Evolutionary conservation across 2,329 filamentous ascomycete species (phyloP).

Genomic region (Alternaria brassicicola): DNA sequence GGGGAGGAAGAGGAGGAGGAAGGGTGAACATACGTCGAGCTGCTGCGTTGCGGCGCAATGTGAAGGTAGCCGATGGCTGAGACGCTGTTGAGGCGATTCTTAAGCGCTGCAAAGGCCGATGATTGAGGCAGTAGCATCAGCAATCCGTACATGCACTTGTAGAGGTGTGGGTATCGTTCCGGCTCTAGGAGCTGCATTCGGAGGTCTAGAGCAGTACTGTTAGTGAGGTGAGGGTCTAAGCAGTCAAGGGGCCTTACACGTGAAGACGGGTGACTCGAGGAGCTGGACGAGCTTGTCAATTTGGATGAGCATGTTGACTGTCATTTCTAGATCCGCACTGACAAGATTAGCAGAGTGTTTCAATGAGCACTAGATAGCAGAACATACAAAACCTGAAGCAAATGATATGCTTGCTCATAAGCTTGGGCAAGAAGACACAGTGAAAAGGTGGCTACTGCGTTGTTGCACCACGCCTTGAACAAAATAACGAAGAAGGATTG

Average conservation of each 20-base stretch:
- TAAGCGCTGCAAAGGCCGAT: constrained; percentile 92
- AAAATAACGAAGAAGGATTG: constrained; percentile 94
- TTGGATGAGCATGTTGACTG: constrained; percentile 96
- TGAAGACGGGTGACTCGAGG: constrained; percentile 96
- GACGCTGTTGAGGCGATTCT: constrained; percentile 95
- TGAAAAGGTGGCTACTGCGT: constrained; percentile 96
- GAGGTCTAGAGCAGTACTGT: constrained; percentile 65
- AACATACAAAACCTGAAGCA: constrained; percentile 89
- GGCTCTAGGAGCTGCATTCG: constrained; percentile 94
- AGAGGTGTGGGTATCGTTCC: constrained; percentile 91
- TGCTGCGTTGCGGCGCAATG: constrained; percentile 69
- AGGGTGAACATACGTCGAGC: constrained; percentile 67
- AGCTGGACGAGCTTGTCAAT: constrained; percentile 98
- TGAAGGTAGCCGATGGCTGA: constrained; percentile 96
- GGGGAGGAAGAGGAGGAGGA: constrained; percentile 36
- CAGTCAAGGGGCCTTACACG: constrained; percentile 65
- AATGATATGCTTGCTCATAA: constrained; percentile 96
- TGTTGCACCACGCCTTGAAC: constrained; percentile 98
- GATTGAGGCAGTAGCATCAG: constrained; percentile 99
- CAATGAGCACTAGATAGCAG: background rate
- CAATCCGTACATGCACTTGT: constrained; percentile 96
- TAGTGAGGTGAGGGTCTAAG: constrained; percentile 15
- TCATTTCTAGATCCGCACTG: constrained; percentile 97
- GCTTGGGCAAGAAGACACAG: constrained; percentile 93
- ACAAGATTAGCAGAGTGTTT: constrained; percentile 28